Conservation (phyloP, 2,329 filamentous ascomycete genomes). For the Tolypocladium album region DNA sequence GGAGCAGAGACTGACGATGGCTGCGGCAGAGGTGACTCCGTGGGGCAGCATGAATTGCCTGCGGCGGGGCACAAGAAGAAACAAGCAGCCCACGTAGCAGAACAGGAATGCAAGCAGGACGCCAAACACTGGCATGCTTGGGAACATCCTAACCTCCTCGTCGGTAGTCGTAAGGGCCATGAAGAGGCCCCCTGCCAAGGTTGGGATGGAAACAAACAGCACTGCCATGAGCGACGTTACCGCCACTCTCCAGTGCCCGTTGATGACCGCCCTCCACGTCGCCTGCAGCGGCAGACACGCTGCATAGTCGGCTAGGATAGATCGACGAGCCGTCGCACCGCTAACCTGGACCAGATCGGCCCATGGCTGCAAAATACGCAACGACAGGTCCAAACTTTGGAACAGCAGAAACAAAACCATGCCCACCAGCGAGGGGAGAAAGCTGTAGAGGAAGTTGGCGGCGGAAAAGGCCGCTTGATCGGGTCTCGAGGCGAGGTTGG, state of each 20-base stretch:
- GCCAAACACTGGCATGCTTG: slow-evolving; percentile 63
- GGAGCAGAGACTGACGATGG: slow-evolving; percentile 67
- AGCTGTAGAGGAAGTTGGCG: slow-evolving; percentile 80
- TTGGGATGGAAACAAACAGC: slow-evolving; percentile 51
- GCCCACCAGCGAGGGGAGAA: slow-evolving; percentile 59
- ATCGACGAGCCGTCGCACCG: slow-evolving; percentile 51
- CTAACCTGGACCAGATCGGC: slow-evolving; percentile 45
- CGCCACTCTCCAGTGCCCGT: slow-evolving; percentile 57
- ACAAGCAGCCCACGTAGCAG: slow-evolving; percentile 56
- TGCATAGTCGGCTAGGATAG: slow-evolving; percentile 61
- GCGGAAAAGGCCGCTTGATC: slow-evolving; percentile 61
- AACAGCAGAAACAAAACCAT: slow-evolving; percentile 57
- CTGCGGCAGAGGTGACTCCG: slow-evolving; percentile 59
- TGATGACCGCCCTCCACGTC: slow-evolving; percentile 44
- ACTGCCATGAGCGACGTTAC: slow-evolving; percentile 47
- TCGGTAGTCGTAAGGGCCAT: slow-evolving; percentile 54
- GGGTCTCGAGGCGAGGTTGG: slow-evolving; percentile 52
- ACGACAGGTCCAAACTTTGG: slow-evolving; percentile 52
- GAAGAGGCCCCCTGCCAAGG: slow-evolving; percentile 61
- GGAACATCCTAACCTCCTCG: slow-evolving; percentile 52
- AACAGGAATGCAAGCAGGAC: slow-evolving; percentile 61
- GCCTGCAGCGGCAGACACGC: slow-evolving; percentile 52
- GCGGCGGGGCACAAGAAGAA: slow-evolving; percentile 50
- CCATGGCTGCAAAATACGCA: slow-evolving; percentile 61
- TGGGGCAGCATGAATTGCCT: slow-evolving; percentile 60